Conservation (phyloP, 2,329 filamentous ascomycete species). For the Sporothrix pseudoabietina region DNA sequence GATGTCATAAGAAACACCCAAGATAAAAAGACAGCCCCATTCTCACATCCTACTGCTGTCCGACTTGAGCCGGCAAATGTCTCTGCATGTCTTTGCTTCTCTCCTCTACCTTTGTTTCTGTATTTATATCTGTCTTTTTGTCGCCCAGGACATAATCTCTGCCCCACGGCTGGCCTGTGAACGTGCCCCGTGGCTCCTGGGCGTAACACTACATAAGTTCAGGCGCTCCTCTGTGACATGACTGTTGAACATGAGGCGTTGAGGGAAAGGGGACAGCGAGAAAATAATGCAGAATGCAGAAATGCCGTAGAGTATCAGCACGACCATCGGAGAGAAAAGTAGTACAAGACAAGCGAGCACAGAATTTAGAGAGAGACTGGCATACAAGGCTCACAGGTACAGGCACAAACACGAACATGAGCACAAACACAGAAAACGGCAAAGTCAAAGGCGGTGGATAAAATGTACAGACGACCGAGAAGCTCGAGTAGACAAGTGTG, state of each 20-base stretch:
- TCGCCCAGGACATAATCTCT: not conserved
- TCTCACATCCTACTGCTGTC: not conserved
- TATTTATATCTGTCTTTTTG: not conserved
- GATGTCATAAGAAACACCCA: not conserved
- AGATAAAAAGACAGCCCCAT: not conserved
- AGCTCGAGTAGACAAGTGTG: not conserved
- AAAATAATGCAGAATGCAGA: not conserved
- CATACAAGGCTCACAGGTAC: not conserved
- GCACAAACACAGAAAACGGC: not conserved
- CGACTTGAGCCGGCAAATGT: not conserved
- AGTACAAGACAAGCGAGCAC: not conserved
- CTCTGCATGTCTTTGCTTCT: not conserved
- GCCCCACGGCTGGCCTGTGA: not conserved
- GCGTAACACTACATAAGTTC: not conserved
- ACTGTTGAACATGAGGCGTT: not conserved
- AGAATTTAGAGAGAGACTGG: not conserved
- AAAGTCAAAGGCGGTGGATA: not conserved
- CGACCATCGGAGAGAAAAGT: not conserved
- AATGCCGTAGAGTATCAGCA: not conserved
- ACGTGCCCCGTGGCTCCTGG: not conserved
- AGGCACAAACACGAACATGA: not conserved
- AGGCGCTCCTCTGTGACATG: not conserved
- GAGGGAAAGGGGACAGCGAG: not conserved
- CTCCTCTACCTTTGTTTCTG: not conserved
- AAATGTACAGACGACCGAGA: not conserved